Evolutionary conservation across 2,329 filamentous ascomycete genomes (phyloP).

Genomic region (Microdochium trichocladiopsis): DNA sequence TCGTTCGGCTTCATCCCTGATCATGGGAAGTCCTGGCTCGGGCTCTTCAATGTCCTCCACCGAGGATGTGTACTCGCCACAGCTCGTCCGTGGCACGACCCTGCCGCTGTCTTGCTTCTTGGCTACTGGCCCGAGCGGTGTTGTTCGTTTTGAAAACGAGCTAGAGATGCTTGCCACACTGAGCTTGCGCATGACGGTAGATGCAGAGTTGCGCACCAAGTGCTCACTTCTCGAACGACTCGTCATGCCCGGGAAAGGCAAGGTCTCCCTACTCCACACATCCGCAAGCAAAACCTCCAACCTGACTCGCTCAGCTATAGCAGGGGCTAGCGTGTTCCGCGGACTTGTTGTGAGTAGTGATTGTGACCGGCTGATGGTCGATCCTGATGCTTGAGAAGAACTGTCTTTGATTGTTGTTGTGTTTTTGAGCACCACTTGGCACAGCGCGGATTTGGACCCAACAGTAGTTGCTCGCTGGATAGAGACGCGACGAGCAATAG

Average conservation of each 20-base stretch:
- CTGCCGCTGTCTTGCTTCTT: slow-evolving; percentile 20
- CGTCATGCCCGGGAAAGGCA: slow-evolving; percentile 81
- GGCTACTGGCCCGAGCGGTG: slow-evolving; percentile 38
- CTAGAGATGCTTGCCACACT: slow-evolving; percentile 74
- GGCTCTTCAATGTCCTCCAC: slow-evolving; percentile 9
- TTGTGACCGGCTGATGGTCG: slow-evolving; percentile 68
- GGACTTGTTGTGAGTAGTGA: slow-evolving; percentile 66
- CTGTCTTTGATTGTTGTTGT: slow-evolving; percentile 62
- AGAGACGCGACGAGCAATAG: slow-evolving; percentile 61
- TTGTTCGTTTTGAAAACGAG: slow-evolving; percentile 67
- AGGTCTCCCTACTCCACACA: slow-evolving; percentile 73
- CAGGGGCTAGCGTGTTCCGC: slow-evolving; percentile 62
- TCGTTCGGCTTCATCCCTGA: slow-evolving; percentile 19
- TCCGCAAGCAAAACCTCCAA: slow-evolving; percentile 69
- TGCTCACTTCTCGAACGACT: slow-evolving; percentile 59
- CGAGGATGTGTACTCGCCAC: slow-evolving; percentile 1
- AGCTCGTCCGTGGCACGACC: slow-evolving; percentile 10
- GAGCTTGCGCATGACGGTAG: slow-evolving; percentile 80
- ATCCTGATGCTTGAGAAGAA: slow-evolving; percentile 31
- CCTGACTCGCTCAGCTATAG: slow-evolving; percentile 67
- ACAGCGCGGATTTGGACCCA: slow-evolving; percentile 58
- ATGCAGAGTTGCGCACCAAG: slow-evolving; percentile 70
- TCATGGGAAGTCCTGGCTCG: slow-evolving; percentile 18
- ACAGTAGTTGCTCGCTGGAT: slow-evolving; percentile 74
- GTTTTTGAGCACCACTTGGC: slow-evolving; percentile 80